Evolutionary conservation across 1,284 basidiomycete species (phyloP), one percentile per base, ranked within the genome.

Genomic region (Cystobasidium slooffiae): DNA sequence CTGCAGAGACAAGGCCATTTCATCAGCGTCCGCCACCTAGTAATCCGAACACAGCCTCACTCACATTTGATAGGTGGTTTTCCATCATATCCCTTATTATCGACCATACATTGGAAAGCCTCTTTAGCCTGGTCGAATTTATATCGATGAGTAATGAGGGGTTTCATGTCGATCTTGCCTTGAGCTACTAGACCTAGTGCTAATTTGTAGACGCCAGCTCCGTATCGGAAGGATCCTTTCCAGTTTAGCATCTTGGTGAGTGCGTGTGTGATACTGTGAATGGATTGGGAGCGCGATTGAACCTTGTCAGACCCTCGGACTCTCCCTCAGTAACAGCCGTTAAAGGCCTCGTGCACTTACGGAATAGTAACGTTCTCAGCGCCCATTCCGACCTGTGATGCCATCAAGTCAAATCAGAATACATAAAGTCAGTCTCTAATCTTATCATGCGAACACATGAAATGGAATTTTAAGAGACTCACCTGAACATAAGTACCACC

Each of bases 211-310:
- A 91, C 90, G 22, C 74, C 74, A 9, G 68, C 41, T 31, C 74
- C 74, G 47, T 75, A 75, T 76, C 93, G 89, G 90, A 94, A 94
- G 18, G 91, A 92, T 55, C 93, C 93, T 79, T 89, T 90, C 82
- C 93, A 85, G 76, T 86, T 87, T 43, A 96, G 82, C 82, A 96
- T 92, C 84, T 94, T 94, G 76, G 85, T 84, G 77, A 88, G 85
- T 24, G 90, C 82, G 56, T 84, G 83, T 44, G 86, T 86, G 78
- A 83, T 80, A 37, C 68, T 70, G 22, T 16, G 39, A 53, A 56
- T n/a, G n/a, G n/a, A n/a, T n/a, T n/a, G n/a, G n/a, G n/a, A n/a
- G n/a, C n/a, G n/a, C n/a, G n/a, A n/a, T n/a, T n/a, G n/a, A n/a
- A n/a, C n/a, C n/a, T n/a, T n/a, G n/a, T n/a, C n/a, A n/a, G n/a